phyloP scores from a whole-genome alignment of 306 rosid genomes.

The Phaseolus lunatus region DNA sequence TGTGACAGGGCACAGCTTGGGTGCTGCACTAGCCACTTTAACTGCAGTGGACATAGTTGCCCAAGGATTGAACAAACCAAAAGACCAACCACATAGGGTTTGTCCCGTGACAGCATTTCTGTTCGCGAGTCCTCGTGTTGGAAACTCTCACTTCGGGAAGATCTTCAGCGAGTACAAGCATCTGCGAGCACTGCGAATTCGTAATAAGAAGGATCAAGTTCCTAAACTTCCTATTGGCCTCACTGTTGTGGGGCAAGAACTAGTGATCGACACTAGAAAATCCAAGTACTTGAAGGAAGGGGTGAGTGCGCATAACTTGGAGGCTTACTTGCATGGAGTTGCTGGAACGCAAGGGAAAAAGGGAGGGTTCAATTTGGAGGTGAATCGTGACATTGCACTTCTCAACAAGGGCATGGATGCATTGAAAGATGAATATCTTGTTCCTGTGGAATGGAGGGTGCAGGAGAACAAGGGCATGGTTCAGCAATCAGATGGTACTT shows the following conservation, averaged over 20 bases:
- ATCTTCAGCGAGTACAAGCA: conserved; percentile 39
- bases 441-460: conserved; percentile 62
- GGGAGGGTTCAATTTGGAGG: conserved; percentile 63
- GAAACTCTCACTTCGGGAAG: conserved; percentile 50
- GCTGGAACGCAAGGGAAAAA: conserved; percentile 71
- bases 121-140: conserved; percentile 69
- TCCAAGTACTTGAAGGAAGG: conserved; percentile 59
- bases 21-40: conserved; percentile 72
- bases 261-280: conserved; percentile 56
- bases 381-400: conserved; percentile 65
- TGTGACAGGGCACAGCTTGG: conserved; percentile 73
- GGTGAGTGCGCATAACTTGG: conserved; percentile 64
- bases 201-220: conserved; percentile 59
- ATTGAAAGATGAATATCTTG: conserved; percentile 59
- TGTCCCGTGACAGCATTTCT: conserved; percentile 67
- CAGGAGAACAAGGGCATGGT: conserved; percentile 66
- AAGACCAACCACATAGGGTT: conserved; percentile 41
- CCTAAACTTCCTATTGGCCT: conserved; percentile 50
- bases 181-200: conserved; percentile 52
- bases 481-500: conserved; percentile 69
- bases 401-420: conserved; percentile 54
- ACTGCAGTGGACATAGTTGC: conserved; percentile 66
- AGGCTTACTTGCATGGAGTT: conserved; percentile 73
- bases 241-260: conserved; percentile 64
- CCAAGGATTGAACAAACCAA: conserved; percentile 54